These are phyloP conservation scores for Syzygium malaccense DNA, from an alignment of 441 rosid species.

Conservation along the genomic window DNA sequence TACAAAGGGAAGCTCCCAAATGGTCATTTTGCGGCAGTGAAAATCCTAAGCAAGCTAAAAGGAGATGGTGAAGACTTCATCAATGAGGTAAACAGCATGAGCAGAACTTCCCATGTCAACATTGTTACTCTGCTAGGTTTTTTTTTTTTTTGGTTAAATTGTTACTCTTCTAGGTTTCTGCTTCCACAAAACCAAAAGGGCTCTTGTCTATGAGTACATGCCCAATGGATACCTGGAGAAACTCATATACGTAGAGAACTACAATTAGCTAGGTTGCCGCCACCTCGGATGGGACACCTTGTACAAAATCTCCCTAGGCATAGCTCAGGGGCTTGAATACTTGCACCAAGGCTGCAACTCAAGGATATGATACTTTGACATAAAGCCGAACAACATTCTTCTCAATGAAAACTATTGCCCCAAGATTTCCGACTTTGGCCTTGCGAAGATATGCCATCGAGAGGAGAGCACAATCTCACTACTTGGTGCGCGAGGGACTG, in stretches of 20 bases:
- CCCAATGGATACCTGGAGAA: background rate
- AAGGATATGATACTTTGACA: background rate
- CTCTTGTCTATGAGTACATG: background rate
- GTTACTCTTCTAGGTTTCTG: too few relatives aligned
- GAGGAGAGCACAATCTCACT: background rate
- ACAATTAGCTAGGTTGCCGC: background rate
- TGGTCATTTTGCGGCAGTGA: background rate
- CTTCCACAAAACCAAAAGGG: background rate
- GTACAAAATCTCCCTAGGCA: background rate
- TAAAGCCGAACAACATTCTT: background rate
- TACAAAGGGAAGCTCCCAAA: background rate
- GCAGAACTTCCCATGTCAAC: background rate
- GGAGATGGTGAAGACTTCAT: constrained; percentile 5
- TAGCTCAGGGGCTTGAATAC: background rate
- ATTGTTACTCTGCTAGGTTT: background rate
- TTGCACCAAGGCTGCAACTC: background rate
- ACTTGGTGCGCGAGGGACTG: background rate
- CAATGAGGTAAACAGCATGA: constrained; percentile 4
- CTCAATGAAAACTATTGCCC: background rate
- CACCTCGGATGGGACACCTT: background rate
- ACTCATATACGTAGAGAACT: background rate
- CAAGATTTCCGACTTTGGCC: background rate
- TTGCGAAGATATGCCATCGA: background rate
- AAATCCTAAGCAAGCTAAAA: background rate
- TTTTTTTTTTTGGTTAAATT: too few relatives aligned